Conservation (phyloP, 139 green algal genomes). For the Tetraselmis chui region DNA sequence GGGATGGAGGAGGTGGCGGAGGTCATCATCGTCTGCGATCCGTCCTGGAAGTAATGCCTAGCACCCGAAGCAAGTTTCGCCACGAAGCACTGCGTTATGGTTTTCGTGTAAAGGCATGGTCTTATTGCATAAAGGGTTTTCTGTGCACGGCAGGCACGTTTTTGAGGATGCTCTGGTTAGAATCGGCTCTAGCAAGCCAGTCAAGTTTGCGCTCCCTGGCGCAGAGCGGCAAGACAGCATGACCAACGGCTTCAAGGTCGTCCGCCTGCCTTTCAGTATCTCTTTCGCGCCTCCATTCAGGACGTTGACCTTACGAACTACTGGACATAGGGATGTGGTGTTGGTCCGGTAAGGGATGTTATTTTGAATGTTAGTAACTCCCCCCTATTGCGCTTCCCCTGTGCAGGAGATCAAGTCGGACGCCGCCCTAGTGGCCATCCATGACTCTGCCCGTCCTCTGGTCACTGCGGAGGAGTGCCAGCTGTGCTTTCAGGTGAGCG, state of each 20-base stretch:
- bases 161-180: slow-evolving; percentile 29
- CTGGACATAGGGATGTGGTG: background rate
- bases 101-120: too few relatives aligned
- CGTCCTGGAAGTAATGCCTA: slow-evolving; percentile 64
- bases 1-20: slow-evolving; percentile 79
- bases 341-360: too few relatives aligned
- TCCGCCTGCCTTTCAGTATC: background rate
- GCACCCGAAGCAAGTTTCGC: too few relatives aligned
- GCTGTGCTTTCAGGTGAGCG: slow-evolving; percentile 17
- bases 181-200: slow-evolving; percentile 7
- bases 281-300: background rate
- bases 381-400: too few relatives aligned
- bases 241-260: slow-evolving; percentile 68
- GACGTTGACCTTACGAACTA: slow-evolving; percentile 1
- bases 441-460: slow-evolving; percentile 92
- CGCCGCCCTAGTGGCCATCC: slow-evolving; percentile 78
- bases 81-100: too few relatives aligned
- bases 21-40: slow-evolving; percentile 91
- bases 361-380: too few relatives aligned
- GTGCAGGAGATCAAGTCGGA: slow-evolving; percentile 11
- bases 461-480: slow-evolving; percentile 51
- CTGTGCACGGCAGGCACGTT: slow-evolving; percentile 43
- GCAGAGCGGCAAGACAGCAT: slow-evolving; percentile 93
- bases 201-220: slow-evolving; percentile 84
- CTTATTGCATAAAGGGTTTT: too few relatives aligned